Percentiles rank a stretch among this genome's conserved stretches.
These are phyloP conservation scores for Tricholoma terreum DNA, from an alignment of 768 basidiomycete genomes.

Conservation along the genomic window DNA sequence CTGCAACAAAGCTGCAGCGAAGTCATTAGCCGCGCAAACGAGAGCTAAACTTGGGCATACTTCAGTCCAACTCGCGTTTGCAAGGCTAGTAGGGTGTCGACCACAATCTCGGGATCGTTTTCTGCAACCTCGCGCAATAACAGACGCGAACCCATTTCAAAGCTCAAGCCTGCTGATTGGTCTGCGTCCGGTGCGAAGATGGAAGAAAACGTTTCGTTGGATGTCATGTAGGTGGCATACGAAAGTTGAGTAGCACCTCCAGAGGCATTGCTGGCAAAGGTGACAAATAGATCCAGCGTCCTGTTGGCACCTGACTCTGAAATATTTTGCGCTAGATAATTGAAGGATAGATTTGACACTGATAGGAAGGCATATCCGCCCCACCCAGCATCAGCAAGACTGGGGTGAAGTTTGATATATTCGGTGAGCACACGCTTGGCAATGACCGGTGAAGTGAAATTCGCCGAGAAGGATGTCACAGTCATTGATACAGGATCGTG, in stretches of 20 bases:
- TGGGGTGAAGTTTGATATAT: conserved; percentile 2
- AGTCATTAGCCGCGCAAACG: background rate
- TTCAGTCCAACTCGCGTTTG: conserved; percentile 11
- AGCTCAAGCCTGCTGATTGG: conserved; percentile 4
- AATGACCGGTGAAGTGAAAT: background rate
- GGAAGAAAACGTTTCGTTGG: background rate
- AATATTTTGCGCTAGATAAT: background rate
- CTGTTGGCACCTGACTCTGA: background rate
- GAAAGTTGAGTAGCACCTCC: background rate
- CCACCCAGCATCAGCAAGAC: conserved; percentile 1
- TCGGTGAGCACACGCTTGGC: conserved; percentile 4
- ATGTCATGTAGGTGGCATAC: background rate
- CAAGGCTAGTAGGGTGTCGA: conserved; percentile 12
- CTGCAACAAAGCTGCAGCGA: conserved; percentile 35
- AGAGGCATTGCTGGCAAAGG: conserved; percentile 1
- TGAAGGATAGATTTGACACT: background rate
- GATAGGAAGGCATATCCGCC: background rate
- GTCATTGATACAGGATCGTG: background rate
- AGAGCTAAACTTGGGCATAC: conserved; percentile 4
- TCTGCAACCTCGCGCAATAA: conserved; percentile 1
- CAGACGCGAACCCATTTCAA: conserved; percentile 7
- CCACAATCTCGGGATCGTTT: conserved; percentile 3
- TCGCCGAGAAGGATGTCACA: background rate
- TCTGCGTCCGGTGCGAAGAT: background rate
- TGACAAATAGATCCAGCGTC: conserved; percentile 3